Evolutionary conservation across 2,329 filamentous ascomycete species (phyloP).

Genomic region (Ampelomyces quisqualis): DNA sequence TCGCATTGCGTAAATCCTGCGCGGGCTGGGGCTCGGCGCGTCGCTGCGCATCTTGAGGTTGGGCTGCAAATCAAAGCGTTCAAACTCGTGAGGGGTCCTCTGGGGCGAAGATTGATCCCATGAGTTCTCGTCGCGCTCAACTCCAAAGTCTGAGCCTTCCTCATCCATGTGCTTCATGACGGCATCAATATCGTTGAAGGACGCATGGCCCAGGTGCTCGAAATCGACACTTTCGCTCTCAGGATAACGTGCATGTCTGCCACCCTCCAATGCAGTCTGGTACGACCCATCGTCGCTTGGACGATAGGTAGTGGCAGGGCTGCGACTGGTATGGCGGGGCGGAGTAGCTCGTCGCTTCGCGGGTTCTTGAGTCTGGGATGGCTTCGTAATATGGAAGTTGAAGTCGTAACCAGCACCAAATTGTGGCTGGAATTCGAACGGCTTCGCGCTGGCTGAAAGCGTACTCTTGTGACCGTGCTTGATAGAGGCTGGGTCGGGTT

Average conservation of each 20-base stretch:
- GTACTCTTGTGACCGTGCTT: slow-evolving; percentile 49
- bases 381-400: slow-evolving; percentile 44
- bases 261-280: slow-evolving; percentile 41
- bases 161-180: slow-evolving; percentile 85
- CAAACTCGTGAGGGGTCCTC: slow-evolving; percentile 38
- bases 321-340: slow-evolving; percentile 33
- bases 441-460: slow-evolving; percentile 69
- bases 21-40: slow-evolving; percentile 71
- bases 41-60: slow-evolving; percentile 60
- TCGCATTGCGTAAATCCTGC: slow-evolving; percentile 47
- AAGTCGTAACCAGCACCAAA: slow-evolving; percentile 39
- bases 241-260: slow-evolving; percentile 37
- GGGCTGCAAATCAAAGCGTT: slow-evolving; percentile 34
- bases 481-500: slow-evolving; percentile 21
- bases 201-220: slow-evolving; percentile 43
- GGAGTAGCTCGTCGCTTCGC: slow-evolving; percentile 22
- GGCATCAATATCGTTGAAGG: slow-evolving; percentile 85
- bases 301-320: slow-evolving; percentile 44
- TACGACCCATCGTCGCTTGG: slow-evolving; percentile 45
- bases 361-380: slow-evolving; percentile 33
- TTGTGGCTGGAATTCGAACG: slow-evolving; percentile 58
- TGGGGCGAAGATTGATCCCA: slow-evolving; percentile 41
- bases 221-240: slow-evolving; percentile 43
- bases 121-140: slow-evolving; percentile 62
- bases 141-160: slow-evolving; percentile 70